Evolutionary conservation across 2,329 filamentous ascomycete species (phyloP).

Genomic region (Cordyceps fumosorosea): DNA sequence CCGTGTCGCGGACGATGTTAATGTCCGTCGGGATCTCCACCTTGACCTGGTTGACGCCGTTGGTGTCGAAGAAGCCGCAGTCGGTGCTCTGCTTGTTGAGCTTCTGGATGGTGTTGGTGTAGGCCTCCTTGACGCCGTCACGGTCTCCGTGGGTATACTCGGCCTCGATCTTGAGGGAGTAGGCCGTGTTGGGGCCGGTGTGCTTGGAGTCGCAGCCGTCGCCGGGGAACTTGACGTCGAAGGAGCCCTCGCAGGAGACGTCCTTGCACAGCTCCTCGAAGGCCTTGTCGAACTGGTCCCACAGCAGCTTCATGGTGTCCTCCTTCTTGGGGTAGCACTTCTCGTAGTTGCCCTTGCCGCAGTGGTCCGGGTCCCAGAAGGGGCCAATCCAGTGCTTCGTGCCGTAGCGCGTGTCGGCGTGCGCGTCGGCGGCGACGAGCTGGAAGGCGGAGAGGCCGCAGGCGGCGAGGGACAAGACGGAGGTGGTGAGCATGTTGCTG

Average conservation of each 20-base stretch:
- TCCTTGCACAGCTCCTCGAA: constrained; percentile 13
- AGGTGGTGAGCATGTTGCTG: neutral
- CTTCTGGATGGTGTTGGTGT: constrained; percentile 10
- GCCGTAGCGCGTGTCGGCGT: constrained; percentile 11
- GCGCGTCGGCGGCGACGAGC: constrained; percentile 7
- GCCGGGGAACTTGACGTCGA: constrained; percentile 12
- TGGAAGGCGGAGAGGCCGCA: neutral
- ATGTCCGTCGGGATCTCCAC: constrained; percentile 11
- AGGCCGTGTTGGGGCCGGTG: constrained; percentile 8
- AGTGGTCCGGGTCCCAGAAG: constrained; percentile 10
- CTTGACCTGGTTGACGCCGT: constrained; percentile 9
- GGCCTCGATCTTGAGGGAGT: constrained; percentile 9
- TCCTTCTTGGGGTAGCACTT: constrained; percentile 13
- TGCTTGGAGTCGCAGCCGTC: constrained; percentile 8
- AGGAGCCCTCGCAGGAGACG: constrained; percentile 9
- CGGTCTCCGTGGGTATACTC: constrained; percentile 12
- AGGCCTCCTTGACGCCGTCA: constrained; percentile 12
- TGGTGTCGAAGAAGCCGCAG: constrained; percentile 2
- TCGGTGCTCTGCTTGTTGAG: constrained; percentile 10
- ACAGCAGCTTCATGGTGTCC: constrained; percentile 8
- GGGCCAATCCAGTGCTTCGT: constrained; percentile 12
- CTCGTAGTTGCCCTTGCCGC: constrained; percentile 11
- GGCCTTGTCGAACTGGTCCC: constrained; percentile 13
- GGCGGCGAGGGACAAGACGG: neutral
- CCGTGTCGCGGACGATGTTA: constrained; percentile 11